Base-by-base conservation (phyloP, 2,329 filamentous ascomycete genomes). In the Penicillium sp. region DNA sequence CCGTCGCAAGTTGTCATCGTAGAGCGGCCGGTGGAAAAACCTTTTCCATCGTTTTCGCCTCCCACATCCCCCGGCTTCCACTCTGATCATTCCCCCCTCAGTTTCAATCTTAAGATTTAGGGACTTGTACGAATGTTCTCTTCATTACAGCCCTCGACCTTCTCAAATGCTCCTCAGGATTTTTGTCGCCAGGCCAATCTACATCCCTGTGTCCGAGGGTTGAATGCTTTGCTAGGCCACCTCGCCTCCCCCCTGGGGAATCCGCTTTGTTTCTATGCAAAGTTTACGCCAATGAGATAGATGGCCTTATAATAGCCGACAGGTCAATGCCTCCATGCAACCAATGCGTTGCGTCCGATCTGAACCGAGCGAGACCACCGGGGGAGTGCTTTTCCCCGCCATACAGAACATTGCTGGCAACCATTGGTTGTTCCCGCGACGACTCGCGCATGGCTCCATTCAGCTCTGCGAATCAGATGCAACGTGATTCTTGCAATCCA, bases 371-470 rank as follows among this genome's bases (percentile, higher is more conserved):
- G 4, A 21, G n/a, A 7, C 26, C 31, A 8, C 47, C 54, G 54
- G 57, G 36, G 28, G 43, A 60, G 49, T 30, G 39, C 56, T 59
- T 58, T 52, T 48, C 56, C 57, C 48, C 50, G 49, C 44, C 47
- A 51, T 45, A 17, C 19, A 29, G 20, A 31, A 27, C 4, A 4
- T 13, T 4, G 13, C n/a, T 11, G 14, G 7, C 14, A 6, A 25
- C 30, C 25, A 48, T 53, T 51, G 50, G 48, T 23, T 30, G 17
- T 34, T 33, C 25, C 10, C 7, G 4, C 18, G 6, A 13, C 21
- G 14, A 15, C 13, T 15, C 33, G 4, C 14, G 13, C 21, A 21
- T 42, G 40, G 41, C 23, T 36, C 47, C 38, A 36, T 37, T 41
- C n/a, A 7, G 3, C 7, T 39, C 7, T 13, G 8, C 45, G 33